Base-by-base conservation (phyloP, 2,329 filamentous ascomycete genomes). In the Colletotrichum viniferum region DNA sequence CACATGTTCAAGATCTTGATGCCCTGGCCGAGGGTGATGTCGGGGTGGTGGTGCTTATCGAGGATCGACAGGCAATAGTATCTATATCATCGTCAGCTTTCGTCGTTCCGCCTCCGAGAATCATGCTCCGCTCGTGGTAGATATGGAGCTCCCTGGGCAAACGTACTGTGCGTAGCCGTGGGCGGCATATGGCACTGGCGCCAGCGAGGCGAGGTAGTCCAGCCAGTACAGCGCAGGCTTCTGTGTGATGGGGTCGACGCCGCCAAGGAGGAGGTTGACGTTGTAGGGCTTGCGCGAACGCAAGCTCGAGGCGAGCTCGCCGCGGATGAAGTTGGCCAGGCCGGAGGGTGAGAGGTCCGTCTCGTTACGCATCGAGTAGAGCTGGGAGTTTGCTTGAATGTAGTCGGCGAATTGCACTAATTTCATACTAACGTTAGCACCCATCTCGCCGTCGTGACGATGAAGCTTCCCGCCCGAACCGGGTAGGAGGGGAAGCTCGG, bases 11-110 rank as follows among this genome's bases (percentile, higher is more conserved):
- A 88, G 77, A 99, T 92, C 89, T 98, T 97, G 87, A 98, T 91
- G 73, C 97, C 97, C 85, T 98, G 92, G 77, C 94, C 96, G 70
- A 97, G 92, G 77, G 91, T 91, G 85, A 99, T 98, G 82, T 98
- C 94, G 63, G 97, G 96, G 82, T 98, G 95, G 85, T 99, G 97
- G 85, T 99, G 97, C 89, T 99, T 99, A 88, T 99, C 97, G 67
- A 99, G 92, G 80, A 98, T 97, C 8, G 95, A 97, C 77, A 99
- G 90, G 85, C 97, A 99, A 90, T 99, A 99, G 90, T 98, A 98
- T 87, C 93, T 95, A 77, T 38, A n/a, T 10, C 13, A 28, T 5
- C 56, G 78, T 83, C 38, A 86, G 81, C 69, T 18, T 26, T 14
- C 32, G 61, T 28, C n/a, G 21, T 38, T 55, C 34, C 18, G 32